Evolutionary conservation across 2,329 filamentous ascomycete species (phyloP).

Genomic region (Penicillium digitatum): DNA sequence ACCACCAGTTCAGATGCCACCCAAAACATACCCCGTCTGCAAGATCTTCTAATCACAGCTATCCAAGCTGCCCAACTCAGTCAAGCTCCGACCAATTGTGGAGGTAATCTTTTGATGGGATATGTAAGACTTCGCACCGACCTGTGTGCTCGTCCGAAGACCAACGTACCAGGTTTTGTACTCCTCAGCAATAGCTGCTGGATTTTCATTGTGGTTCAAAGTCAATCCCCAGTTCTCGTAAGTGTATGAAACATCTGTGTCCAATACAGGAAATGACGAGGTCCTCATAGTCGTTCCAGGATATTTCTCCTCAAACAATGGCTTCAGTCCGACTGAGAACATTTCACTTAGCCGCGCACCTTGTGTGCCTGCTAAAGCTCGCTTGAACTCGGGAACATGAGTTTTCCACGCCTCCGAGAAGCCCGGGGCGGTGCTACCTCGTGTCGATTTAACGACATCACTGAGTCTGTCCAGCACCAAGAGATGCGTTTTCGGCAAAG

Average conservation of each 20-base stretch:
- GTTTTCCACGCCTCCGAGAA: not conserved
- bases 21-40: not conserved
- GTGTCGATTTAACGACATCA: no score
- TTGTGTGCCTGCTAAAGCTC: not conserved
- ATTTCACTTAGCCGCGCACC: not conserved
- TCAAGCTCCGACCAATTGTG: not conserved
- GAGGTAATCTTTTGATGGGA: not conserved
- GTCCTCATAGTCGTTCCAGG: not conserved
- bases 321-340: not conserved
- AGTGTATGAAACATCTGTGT: not conserved
- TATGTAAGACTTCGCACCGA: not conserved
- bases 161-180: not conserved
- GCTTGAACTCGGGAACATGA: not conserved
- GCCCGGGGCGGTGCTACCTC: not conserved
- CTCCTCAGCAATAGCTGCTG: not conserved
- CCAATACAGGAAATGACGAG: not conserved
- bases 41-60: constrained; percentile 1
- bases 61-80: not conserved
- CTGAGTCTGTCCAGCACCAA: no score
- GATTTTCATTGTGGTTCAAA: not conserved
- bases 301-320: not conserved
- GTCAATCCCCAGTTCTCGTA: not conserved
- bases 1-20: not conserved
- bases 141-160: not conserved
- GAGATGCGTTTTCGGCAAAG: no score